Evolutionary conservation across 202 grass and related monocot species (phyloP).

Genomic region (Digitaria exilis): DNA sequence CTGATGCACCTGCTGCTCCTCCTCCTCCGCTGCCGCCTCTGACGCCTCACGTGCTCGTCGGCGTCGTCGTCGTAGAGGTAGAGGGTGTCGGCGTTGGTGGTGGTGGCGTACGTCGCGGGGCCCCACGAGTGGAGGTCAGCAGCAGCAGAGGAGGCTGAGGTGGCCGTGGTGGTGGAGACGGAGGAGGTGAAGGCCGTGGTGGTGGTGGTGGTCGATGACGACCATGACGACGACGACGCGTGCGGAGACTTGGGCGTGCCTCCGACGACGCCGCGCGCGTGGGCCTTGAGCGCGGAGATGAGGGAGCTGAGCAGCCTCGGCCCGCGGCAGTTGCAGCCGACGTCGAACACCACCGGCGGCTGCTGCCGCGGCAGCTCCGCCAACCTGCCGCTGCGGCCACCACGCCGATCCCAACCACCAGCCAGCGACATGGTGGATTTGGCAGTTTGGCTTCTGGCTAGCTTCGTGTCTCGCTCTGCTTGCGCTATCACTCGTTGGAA

Average conservation of each 20-base stretch:
- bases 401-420: background rate
- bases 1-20: background rate
- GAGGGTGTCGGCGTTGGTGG: slow-evolving; percentile 31
- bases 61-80: slow-evolving; percentile 24
- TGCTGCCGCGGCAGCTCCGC: slow-evolving; percentile 30
- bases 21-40: background rate
- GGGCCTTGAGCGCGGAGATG: slow-evolving; percentile 43
- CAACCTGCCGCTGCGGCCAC: slow-evolving; percentile 21
- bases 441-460: background rate
- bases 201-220: slow-evolving; percentile 23
- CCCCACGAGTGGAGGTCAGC: slow-evolving; percentile 46
- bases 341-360: slow-evolving; percentile 37
- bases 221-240: slow-evolving; percentile 28
- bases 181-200: slow-evolving; percentile 27
- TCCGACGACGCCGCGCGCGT: background rate
- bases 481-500: background rate
- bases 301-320: slow-evolving; percentile 50
- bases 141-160: slow-evolving; percentile 18
- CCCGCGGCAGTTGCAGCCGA: slow-evolving; percentile 66
- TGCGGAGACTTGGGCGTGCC: slow-evolving; percentile 38
- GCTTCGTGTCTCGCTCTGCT: background rate
- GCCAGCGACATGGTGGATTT: slow-evolving; percentile 45
- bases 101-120: slow-evolving; percentile 26
- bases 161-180: slow-evolving; percentile 12
- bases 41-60: background rate